A percentile compares a stretch with the other conserved stretches of the same genome.
Conservation (phyloP, 2,329 filamentous ascomycete genomes). For the Verticillium longisporum region DNA sequence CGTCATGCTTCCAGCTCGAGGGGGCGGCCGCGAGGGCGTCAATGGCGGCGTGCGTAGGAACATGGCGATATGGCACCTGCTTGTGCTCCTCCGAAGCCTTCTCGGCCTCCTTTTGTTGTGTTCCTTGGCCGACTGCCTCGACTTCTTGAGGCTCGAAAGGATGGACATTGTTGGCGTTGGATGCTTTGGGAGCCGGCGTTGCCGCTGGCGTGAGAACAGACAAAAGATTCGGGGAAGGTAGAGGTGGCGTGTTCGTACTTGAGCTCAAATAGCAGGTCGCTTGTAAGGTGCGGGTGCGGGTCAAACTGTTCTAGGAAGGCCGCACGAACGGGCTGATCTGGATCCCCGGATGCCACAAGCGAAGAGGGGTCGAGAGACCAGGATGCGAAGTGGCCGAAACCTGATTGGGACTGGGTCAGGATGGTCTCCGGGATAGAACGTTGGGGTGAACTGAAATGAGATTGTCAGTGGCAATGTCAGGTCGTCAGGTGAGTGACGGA, state of each 20-base stretch:
- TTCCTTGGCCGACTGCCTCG: slow-evolving; percentile 49
- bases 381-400: background rate
- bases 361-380: background rate
- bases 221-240: background rate
- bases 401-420: background rate
- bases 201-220: background rate
- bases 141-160: slow-evolving; percentile 45
- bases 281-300: background rate
- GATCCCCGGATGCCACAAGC: background rate
- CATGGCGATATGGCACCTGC: slow-evolving; percentile 40
- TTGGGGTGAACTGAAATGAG: background rate
- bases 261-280: background rate
- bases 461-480: background rate
- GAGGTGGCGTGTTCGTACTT: background rate
- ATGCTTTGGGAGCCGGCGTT: background rate
- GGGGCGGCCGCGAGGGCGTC: slow-evolving; percentile 52
- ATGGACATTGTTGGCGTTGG: slow-evolving; percentile 41
- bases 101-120: slow-evolving; percentile 41
- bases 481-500: background rate
- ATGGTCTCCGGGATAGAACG: background rate
- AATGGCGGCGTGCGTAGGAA: slow-evolving; percentile 54
- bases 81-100: slow-evolving; percentile 29
- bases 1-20: slow-evolving; percentile 39
- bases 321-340: background rate
- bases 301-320: background rate